phyloP scores from a whole-genome alignment of 345 rosid species.

The Citrus medica region DNA sequence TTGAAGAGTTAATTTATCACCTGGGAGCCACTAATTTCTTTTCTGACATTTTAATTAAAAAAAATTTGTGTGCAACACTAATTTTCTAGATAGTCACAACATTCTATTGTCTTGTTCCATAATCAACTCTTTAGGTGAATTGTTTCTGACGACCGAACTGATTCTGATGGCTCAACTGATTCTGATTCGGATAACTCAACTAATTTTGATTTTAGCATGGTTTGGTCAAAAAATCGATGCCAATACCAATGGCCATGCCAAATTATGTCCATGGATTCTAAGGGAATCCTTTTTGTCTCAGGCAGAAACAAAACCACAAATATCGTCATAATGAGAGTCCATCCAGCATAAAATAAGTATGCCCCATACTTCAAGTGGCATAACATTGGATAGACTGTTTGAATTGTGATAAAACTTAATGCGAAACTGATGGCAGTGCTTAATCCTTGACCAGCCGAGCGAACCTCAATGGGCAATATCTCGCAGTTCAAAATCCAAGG shows the following conservation, averaged over 20 bases:
- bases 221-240: background rate
- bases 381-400: conserved; percentile 18
- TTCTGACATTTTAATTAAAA: no score
- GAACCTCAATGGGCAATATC: conserved; percentile 36
- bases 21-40: no score
- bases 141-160: no score
- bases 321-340: conserved; percentile 24
- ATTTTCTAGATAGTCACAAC: no score
- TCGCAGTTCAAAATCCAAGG: conserved; percentile 34
- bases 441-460: conserved; percentile 38
- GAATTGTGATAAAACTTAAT: conserved; percentile 25
- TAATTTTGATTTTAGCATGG: background rate
- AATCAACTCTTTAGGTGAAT: no score
- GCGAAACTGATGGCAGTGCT: conserved; percentile 24
- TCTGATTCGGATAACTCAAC: background rate
- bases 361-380: conserved; percentile 26
- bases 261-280: conserved; percentile 27
- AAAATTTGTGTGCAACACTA: no score
- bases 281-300: conserved; percentile 37
- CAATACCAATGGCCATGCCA: conserved; percentile 29
- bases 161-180: background rate
- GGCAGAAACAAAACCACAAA: conserved; percentile 34
- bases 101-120: no score
- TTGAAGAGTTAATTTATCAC: no score
- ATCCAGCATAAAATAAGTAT: conserved; percentile 28